Conservation (phyloP, 345 rosid genomes). For the Aquilaria sinensis region DNA sequence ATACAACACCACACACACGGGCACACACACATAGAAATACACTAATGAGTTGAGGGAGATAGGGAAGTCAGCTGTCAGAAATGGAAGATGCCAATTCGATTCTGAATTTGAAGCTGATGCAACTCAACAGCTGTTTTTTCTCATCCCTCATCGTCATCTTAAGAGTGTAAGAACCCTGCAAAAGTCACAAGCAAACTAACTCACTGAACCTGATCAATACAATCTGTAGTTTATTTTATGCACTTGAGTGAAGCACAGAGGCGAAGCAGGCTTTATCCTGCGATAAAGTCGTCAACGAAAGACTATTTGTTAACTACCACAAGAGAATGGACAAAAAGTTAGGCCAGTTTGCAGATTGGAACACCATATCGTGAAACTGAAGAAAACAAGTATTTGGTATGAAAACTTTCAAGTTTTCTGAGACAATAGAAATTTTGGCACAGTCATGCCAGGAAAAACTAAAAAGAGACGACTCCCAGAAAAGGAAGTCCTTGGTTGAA, state of each 20-base stretch:
- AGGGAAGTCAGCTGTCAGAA: constrained; percentile 6
- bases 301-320: no score
- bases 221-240: neutral
- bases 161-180: constrained; percentile 45
- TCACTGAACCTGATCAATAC: neutral
- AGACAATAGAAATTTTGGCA: no score
- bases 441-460: no score
- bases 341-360: neutral
- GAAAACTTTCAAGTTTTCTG: no score
- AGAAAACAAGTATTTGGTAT: neutral
- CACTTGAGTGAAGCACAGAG: neutral
- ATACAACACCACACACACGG: no score
- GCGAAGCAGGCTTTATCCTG: no score
- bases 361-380: no score
- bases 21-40: no score
- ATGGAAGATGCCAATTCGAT: constrained; percentile 18
- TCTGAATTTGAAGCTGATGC: constrained; percentile 52
- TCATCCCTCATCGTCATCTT: constrained; percentile 31
- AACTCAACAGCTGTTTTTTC: constrained; percentile 25
- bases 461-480: neutral
- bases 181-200: neutral
- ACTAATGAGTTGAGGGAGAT: no score
- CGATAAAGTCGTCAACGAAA: no score
- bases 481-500: neutral
- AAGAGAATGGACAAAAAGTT: no score